These are phyloP conservation scores for Bocquillonia castaneifolia DNA, from an alignment of 441 rosid genomes.

Conservation along the genomic window DNA sequence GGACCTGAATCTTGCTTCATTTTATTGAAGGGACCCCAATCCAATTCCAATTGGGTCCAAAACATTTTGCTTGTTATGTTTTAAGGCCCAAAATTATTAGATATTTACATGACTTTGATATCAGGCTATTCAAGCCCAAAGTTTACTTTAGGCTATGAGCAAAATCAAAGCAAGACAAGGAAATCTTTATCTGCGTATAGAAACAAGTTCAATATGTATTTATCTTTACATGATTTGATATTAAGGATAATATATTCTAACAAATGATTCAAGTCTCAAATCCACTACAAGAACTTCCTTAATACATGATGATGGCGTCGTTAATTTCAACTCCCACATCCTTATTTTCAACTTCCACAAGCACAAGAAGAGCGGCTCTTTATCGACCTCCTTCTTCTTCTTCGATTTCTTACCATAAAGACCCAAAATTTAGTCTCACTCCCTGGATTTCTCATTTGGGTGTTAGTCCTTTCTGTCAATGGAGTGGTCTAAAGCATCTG, in stretches of 20 bases:
- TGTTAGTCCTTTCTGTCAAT: slow-evolving; percentile 38
- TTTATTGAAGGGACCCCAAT: no score
- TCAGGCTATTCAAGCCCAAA: no score
- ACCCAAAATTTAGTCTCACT: slow-evolving; percentile 26
- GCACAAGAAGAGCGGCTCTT: slow-evolving; percentile 29
- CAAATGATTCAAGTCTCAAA: background rate
- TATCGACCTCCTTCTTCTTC: slow-evolving; percentile 24
- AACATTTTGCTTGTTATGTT: no score
- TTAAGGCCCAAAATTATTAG: no score
- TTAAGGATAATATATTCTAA: background rate
- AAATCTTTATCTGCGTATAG: background rate
- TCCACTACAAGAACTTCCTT: background rate
- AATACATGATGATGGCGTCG: slow-evolving; percentile 39
- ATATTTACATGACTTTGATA: no score
- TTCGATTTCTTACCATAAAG: slow-evolving; percentile 28
- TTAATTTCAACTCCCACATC: slow-evolving; percentile 32
- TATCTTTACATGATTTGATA: background rate
- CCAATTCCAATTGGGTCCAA: no score
- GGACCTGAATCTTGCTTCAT: no score
- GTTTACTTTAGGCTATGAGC: no score
- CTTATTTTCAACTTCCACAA: slow-evolving; percentile 28
- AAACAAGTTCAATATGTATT: background rate
- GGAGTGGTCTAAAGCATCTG: slow-evolving; percentile 64
- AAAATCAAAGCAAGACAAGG: background rate
- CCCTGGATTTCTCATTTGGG: slow-evolving; percentile 38